These are phyloP conservation scores for Tolypocladium endophyticum DNA, from an alignment of 2,329 filamentous ascomycete genomes.

Conservation along the genomic window DNA sequence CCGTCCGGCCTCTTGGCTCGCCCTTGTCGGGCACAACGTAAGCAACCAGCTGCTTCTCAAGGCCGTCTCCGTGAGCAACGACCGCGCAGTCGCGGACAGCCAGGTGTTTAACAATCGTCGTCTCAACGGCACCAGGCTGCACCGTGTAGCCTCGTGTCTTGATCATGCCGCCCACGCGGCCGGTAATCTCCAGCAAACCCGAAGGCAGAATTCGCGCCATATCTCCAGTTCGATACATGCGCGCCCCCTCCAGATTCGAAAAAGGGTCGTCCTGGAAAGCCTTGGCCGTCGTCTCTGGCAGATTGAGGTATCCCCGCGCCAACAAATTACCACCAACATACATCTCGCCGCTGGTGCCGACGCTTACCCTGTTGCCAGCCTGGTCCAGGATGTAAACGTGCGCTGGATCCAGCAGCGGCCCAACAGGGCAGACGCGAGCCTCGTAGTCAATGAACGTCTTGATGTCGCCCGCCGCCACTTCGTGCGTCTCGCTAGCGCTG, in stretches of 20 bases:
- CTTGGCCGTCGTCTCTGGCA: conserved; percentile 66
- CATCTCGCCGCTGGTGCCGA: conserved; percentile 59
- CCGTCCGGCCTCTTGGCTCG: conserved; percentile 43
- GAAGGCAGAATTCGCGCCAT: conserved; percentile 55
- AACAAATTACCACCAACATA: conserved; percentile 65
- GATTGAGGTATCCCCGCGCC: conserved; percentile 67
- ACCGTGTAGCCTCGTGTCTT: conserved; percentile 72
- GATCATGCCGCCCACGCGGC: conserved; percentile 69
- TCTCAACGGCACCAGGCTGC: conserved; percentile 67
- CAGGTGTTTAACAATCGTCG: conserved; percentile 57
- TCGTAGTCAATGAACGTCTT: conserved; percentile 53
- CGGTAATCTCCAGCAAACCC: conserved; percentile 64
- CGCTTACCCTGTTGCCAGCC: conserved; percentile 50
- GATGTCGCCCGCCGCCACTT: conserved; percentile 69
- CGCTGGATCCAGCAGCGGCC: conserved; percentile 55
- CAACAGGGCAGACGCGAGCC: conserved; percentile 61
- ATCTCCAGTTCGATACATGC: conserved; percentile 69
- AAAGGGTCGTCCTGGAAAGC: conserved; percentile 61
- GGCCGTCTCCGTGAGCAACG: conserved; percentile 61
- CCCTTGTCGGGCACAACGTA: conserved; percentile 64
- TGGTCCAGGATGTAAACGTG: conserved; percentile 66
- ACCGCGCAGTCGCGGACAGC: conserved; percentile 65
- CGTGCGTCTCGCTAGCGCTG: conserved; percentile 73
- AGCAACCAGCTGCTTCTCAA: conserved; percentile 65
- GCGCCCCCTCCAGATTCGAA: conserved; percentile 43